Evolutionary conservation across 345 rosid genomes (phyloP), one percentile per base, ranked within the genome.

Genomic region (Erodium maritimum): DNA sequence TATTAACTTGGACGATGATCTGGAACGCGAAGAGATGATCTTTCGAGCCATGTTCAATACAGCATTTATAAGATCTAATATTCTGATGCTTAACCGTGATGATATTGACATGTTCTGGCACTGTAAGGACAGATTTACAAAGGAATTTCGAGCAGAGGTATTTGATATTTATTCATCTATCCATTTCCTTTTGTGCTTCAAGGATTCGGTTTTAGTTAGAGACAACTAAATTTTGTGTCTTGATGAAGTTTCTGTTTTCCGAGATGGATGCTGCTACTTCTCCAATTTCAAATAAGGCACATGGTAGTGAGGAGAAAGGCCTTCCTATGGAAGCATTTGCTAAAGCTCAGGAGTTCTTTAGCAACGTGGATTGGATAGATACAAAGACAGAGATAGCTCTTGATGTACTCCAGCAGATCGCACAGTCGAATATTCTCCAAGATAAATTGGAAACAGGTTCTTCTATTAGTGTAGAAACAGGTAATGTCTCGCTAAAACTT

Each of bases 21-120:
- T 67, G 56, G 84, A 82, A 73, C 73, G 69, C 64, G 91, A 87
- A 69, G 71, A 72, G 67, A 81, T 85, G 84, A 69, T 87, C 80
- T 87, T 87, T 55, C 75, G 89, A 64, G 81, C 75, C 75, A 82
- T 82, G 81, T 87, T 87, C 67, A 82, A 87, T 65, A 87, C 91
- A 17, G 80, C 91, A 56, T 87, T 80, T 66, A 79, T 85, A 65
- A 77, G 79, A 63, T 82, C 95, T 65, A 87, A 85, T 51, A 73
- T 72, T 67, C 63, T 87, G 59, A 74, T 78, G 65, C 82, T 85
- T 63, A 82, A 72, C 67, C 77, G 80, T 53, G 86, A 79, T 33
- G 87, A 87, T 64, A 75, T 84, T 64, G 95, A 87, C 69, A 74
- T 73, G 50, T 69, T 78, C 61, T 84, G 95, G 95, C 72, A 79